phyloP scores from a whole-genome alignment of 371 early-diverging fungal genomes.

The Mucor irregularis region DNA sequence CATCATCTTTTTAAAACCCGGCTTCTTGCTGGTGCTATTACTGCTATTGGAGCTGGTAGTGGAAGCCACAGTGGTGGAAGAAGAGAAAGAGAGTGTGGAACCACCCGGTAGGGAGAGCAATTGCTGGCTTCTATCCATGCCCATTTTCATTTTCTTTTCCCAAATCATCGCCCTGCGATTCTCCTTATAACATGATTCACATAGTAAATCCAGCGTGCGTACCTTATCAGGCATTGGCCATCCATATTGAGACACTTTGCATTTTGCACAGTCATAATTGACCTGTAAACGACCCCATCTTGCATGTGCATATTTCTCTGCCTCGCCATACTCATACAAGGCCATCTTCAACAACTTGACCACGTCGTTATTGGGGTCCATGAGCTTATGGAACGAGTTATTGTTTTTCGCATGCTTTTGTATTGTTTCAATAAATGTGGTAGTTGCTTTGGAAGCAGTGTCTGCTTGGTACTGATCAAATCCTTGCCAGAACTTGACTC shows the following conservation, averaged over 20 bases:
- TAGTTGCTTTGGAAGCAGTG: conserved; percentile 2
- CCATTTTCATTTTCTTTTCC: conserved; percentile 39
- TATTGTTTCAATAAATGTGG: conserved; percentile 12
- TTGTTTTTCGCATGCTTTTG: conserved; percentile 10
- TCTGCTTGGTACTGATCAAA: conserved; percentile 20
- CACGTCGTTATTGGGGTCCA: conserved; percentile 19
- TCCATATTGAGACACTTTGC: conserved; percentile 13
- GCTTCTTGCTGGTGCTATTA: conserved; percentile 1
- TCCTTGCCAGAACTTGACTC: conserved; percentile 13
- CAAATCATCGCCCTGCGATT: conserved; percentile 35
- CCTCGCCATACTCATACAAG: conserved; percentile 34
- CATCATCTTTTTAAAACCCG: conserved; percentile 25
- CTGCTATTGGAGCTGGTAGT: not conserved
- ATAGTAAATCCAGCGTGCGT: conserved; percentile 29
- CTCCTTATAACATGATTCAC: conserved; percentile 39
- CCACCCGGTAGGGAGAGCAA: conserved; percentile 15
- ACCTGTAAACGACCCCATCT: conserved; percentile 27
- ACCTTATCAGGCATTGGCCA: conserved; percentile 50
- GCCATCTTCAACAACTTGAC: conserved; percentile 30
- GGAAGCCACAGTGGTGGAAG: conserved; percentile 4
- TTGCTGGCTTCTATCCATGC: conserved; percentile 17
- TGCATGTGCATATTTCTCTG: conserved; percentile 27
- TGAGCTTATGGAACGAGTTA: not conserved
- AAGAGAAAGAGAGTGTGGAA: conserved; percentile 19
- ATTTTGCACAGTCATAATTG: conserved; percentile 36